Evolutionary conservation across 2,329 filamentous ascomycete genomes (phyloP), one percentile per base, ranked within the genome.

Genomic region (Immersiporthe knoxdaviesiana): DNA sequence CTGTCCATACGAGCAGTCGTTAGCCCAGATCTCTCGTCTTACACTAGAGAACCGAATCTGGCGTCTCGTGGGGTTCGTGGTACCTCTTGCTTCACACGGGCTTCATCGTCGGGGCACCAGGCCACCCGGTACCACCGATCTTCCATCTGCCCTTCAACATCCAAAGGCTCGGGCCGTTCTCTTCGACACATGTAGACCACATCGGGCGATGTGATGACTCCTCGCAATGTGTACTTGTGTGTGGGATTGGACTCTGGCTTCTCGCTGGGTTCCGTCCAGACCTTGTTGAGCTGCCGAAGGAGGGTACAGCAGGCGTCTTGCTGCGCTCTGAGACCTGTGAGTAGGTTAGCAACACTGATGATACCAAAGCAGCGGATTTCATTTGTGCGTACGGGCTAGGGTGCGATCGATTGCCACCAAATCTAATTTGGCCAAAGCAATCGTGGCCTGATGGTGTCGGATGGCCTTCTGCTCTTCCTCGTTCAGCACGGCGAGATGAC

Each of bases 71-170:
- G 16, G 35, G 32, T 37, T 35, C 8, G 0, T 66, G 27, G 3
- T 50, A 76, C 74, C 54, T 73, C 71, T 12, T 74, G 70, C 32
- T 63, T 72, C 50, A 74, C 59, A 1, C 72, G 73, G 21, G 61
- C 58, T 32, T 73, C 71, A 10, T 73, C 71, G 8, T 68, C 61
- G 3, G 71, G 32, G 14, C 73, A 60, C 66, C 72, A 76, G 1
- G 72, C 72, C 3, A 76, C 61, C 50, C 65, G 69, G 74, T 74
- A 79, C 79, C 79, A 80, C 67, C 76, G 71, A 27, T 79, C 75
- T 8, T 63, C 18, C 16, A 58, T 30, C 16, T 67, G 21, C 32
- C 63, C 56, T 12, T 44, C 67, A n/a, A 72, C 72, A 1, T 72
- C 66, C 58, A 73, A 72, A 35, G 73, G 69, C 16, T 72, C 69